Evolutionary conservation across 805 yeast genomes (phyloP), one percentile per base, ranked within the genome.

Genomic region (Candida hungchunana): DNA sequence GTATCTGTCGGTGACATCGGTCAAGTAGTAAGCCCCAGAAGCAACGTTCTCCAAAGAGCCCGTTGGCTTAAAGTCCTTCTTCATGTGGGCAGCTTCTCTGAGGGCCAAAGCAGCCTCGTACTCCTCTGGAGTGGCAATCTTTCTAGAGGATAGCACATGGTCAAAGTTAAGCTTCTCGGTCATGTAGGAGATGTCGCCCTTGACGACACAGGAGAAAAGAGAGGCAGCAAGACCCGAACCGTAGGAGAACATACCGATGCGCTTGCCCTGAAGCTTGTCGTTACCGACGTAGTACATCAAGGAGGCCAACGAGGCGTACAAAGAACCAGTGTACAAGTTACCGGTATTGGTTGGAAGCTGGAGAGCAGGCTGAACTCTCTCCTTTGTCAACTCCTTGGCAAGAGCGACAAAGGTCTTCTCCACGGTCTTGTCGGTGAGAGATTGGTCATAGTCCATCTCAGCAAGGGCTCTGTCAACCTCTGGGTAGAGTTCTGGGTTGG

Each of bases 201-300:
- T 75, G 44, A 93, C 85, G 44, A 67, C 75, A 47, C 80, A 77
- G 29, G 95, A 82, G 67, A 77, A 84, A 64, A 93, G 69, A 26
- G 96, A 77, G 13, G 97, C 74, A 29, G 99, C 99, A 45, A 93
- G 76, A 57, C 99, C 99, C 12, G 97, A 90, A 50, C 99, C 99
- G 64, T 93, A 93, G 15, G 98, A 93, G 71, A 89, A 93, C 53
- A 89, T 60, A 52, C 96, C 94, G 56, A 93, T 72, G 63, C 96
- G 78, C 71, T 88, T 86, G 53, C 75, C 75, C 62, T 81, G 87
- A 51, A 90, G 73, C 36, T 73, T 66, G 30, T 80, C 93, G 37
- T 75, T 72, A 29, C 86, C 89, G 44, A 82, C 82, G 58, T 71
- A 83, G 58, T 73, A 77, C 52, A 93, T 69, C 47, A 87, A 67